Percentiles rank a stretch among this genome's conserved stretches.
Evolutionary conservation across 1,284 basidiomycete genomes (phyloP).

Genomic region (Ceratobasidium sp.): DNA sequence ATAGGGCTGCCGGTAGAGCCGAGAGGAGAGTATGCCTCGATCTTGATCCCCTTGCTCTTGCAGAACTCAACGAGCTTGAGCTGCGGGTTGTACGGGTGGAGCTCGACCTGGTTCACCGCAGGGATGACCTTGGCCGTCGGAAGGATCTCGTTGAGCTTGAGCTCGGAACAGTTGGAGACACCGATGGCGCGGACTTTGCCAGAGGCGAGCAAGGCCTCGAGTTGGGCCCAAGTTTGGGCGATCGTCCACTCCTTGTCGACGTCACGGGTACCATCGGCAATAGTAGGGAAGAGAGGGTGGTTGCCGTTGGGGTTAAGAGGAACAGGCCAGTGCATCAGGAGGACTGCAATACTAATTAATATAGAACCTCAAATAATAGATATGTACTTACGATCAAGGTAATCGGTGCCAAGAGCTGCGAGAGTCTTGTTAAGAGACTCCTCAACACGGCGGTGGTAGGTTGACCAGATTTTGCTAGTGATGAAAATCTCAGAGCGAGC

Average conservation of each 20-base stretch:
- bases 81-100: slow-evolving; percentile 82
- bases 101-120: slow-evolving; percentile 72
- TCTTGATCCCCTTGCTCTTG: slow-evolving; percentile 72
- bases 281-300: slow-evolving; percentile 73
- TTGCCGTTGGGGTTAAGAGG: slow-evolving; percentile 79
- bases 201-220: slow-evolving; percentile 68
- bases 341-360: slow-evolving; percentile 58
- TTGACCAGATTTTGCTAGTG: slow-evolving; percentile 58
- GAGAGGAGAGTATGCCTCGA: slow-evolving; percentile 86
- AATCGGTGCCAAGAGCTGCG: slow-evolving; percentile 76
- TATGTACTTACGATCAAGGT: slow-evolving; percentile 71
- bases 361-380: slow-evolving; percentile 11
- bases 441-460: slow-evolving; percentile 79
- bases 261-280: slow-evolving; percentile 74
- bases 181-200: slow-evolving; percentile 88
- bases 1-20: slow-evolving; percentile 78
- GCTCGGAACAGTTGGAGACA: slow-evolving; percentile 69
- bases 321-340: slow-evolving; percentile 86
- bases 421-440: slow-evolving; percentile 77
- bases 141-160: slow-evolving; percentile 58
- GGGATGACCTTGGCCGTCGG: slow-evolving; percentile 69
- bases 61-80: slow-evolving; percentile 75
- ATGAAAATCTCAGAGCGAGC: slow-evolving; percentile 85
- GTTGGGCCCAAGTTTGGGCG: slow-evolving; percentile 81
- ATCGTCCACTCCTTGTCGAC: slow-evolving; percentile 72